These are phyloP conservation scores for Tulasnella sp. DNA, from an alignment of 768 basidiomycete species.

Conservation along the genomic window DNA sequence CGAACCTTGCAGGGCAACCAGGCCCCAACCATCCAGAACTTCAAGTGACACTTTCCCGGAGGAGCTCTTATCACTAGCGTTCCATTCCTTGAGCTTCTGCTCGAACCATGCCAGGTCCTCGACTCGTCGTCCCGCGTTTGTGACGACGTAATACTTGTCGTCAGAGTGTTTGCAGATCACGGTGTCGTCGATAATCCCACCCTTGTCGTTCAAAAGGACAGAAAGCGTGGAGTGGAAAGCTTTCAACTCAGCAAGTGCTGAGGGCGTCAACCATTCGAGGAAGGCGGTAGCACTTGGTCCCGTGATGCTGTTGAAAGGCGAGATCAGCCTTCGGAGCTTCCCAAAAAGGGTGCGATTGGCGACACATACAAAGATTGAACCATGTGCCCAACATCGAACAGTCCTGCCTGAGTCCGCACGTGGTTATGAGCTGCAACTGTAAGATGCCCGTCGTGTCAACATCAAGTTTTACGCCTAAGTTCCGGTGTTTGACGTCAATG, in stretches of 20 bases:
- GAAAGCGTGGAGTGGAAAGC: slow-evolving; percentile 81
- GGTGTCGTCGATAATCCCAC: slow-evolving; percentile 96
- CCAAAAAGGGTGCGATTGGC: not conserved
- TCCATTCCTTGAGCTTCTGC: slow-evolving; percentile 72
- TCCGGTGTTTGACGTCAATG: slow-evolving; percentile 25
- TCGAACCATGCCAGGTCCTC: slow-evolving; percentile 78
- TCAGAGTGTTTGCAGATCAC: slow-evolving; percentile 81
- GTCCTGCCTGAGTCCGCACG: slow-evolving; percentile 72
- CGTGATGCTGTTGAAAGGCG: slow-evolving; percentile 57
- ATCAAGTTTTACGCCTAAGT: not conserved
- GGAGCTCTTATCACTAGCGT: slow-evolving; percentile 46
- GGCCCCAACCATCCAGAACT: slow-evolving; percentile 76
- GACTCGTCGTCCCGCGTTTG: slow-evolving; percentile 85
- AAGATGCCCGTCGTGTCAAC: slow-evolving; percentile 27
- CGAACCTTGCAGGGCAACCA: slow-evolving; percentile 85
- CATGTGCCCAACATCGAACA: slow-evolving; percentile 99
- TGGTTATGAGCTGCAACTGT: slow-evolving; percentile 87
- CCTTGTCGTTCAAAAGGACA: slow-evolving; percentile 79
- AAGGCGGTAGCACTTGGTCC: slow-evolving; percentile 75
- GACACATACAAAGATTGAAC: slow-evolving; percentile 77
- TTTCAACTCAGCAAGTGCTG: slow-evolving; percentile 62
- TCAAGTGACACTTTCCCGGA: slow-evolving; percentile 66
- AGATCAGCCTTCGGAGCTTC: not conserved
- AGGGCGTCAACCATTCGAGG: slow-evolving; percentile 86
- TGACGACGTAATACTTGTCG: slow-evolving; percentile 88